Base-by-base conservation (phyloP, 371 early-diverging fungal genomes). In the Mortierella sp. region DNA sequence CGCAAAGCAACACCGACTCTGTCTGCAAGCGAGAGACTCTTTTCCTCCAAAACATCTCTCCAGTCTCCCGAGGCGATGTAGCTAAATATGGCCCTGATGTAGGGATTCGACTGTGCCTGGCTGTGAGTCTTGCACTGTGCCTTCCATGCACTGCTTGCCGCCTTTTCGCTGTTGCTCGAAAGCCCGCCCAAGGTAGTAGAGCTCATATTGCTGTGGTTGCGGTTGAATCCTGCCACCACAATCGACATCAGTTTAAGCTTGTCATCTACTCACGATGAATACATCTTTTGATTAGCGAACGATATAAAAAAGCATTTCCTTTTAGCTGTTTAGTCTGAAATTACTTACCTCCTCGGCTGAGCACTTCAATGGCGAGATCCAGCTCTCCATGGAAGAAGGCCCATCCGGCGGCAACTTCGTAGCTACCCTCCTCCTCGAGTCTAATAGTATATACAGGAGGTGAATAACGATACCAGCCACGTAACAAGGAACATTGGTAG, bases 381-480 rank as follows among this genome's bases (percentile, higher is more conserved):
- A 95, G 88, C 75, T 92, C 89, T 47, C 94, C 95, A 87, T 96
- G 93, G 74, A 99, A 96, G 65, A 99, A 91, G 6, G 97, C 96
- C 91, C 94, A 92, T 21, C 93, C 96, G 10, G 98, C 97, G 4
- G 98, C 97, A 60, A 93, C 93, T 78, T 96, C 97, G 83, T 90
- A 95, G 72, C 96, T 91, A 9, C 92, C 93, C 13, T 84, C 87
- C 31, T 80, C 74, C 81, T 97, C 96, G 74, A 97, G 82, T 63
- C 95, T 93, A 80, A 16, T 9, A 54, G 45, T 2, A 21, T 26
- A 21, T 19, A 13, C 45, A 14, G 26, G 13, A 13, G 11, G 8
- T 14, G 14, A 3, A 44, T 55, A 44, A 52, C 13, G 45, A 19
- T 11, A 24, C 38, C 2, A 21, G 11, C 7, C 38, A 34, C 1